These are phyloP conservation scores for Clonostachys sp. DNA, from an alignment of 2,329 filamentous ascomycete genomes.

Conservation along the genomic window DNA sequence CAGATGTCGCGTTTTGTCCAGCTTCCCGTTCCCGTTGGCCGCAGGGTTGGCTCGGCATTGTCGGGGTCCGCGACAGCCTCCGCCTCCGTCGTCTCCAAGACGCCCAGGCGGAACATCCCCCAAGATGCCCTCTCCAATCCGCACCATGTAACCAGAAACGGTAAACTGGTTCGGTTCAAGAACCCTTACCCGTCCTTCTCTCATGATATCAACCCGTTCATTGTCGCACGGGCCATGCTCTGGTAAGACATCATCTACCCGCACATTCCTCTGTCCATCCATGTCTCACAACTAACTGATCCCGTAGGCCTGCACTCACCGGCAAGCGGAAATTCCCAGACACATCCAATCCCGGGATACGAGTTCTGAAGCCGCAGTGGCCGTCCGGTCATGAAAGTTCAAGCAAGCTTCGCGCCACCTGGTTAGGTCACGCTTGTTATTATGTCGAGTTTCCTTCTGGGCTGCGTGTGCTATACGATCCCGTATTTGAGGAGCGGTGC, in stretches of 20 bases:
- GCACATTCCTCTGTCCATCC: too few relatives aligned
- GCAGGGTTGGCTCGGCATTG: too few relatives aligned
- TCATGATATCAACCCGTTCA: conserved; percentile 2
- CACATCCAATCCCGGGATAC: conserved; percentile 53
- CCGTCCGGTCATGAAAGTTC: conserved; percentile 31
- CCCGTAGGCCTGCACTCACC: conserved; percentile 23
- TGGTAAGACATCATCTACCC: neutral
- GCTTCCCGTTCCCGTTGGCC: too few relatives aligned
- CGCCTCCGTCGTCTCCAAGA: conserved; percentile 19
- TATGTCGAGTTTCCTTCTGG: conserved; percentile 79
- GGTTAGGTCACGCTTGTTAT: conserved; percentile 87
- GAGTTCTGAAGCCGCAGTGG: conserved; percentile 47
- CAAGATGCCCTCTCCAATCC: conserved; percentile 35
- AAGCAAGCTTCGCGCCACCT: conserved; percentile 66
- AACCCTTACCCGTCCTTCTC: conserved; percentile 44
- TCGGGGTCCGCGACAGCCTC: too few relatives aligned
- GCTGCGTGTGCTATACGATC: conserved; percentile 79
- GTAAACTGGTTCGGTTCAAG: conserved; percentile 35
- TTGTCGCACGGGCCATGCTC: conserved; percentile 29
- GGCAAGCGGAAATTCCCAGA: conserved; percentile 24
- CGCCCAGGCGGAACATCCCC: conserved; percentile 20
- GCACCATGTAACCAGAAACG: conserved; percentile 35
- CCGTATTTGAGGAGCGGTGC: conserved; percentile 80
- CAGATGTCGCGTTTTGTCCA: too few relatives aligned
- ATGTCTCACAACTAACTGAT: neutral